phyloP scores from a whole-genome alignment of 2,329 filamentous ascomycete genomes.

The Verruconis gallopava region DNA sequence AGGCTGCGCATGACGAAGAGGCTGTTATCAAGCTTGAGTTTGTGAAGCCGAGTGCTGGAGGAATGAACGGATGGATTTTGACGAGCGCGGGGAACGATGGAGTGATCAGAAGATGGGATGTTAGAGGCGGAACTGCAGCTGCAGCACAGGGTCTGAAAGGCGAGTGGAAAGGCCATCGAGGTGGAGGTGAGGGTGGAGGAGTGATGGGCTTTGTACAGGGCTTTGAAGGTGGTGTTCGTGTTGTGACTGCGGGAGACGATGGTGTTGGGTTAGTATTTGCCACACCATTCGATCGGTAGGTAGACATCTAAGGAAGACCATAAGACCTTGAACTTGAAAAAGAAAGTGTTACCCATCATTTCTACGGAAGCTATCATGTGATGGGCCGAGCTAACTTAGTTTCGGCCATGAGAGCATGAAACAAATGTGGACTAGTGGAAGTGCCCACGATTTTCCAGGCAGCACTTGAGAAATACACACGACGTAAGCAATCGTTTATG shows the following conservation, averaged over 20 bases:
- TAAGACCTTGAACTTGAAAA: no score
- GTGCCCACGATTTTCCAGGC: no score
- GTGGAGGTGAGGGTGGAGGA: conserved; percentile 75
- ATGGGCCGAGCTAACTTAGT: no score
- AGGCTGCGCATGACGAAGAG: conserved; percentile 58
- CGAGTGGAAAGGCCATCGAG: conserved; percentile 84
- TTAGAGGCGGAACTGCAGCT: conserved; percentile 51
- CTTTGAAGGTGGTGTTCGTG: conserved; percentile 51
- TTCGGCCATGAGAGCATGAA: no score
- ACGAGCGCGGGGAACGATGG: conserved; percentile 90
- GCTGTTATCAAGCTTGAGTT: conserved; percentile 92
- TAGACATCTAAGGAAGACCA: no score
- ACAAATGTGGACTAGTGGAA: no score
- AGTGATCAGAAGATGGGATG: conserved; percentile 80
- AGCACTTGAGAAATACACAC: no score
- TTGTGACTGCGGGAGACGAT: conserved; percentile 89
- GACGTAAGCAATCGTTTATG: no score
- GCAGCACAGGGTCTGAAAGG: conserved; percentile 58
- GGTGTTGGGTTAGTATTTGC: conserved; percentile 9
- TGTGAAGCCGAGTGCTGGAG: conserved; percentile 36
- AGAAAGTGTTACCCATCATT: no score
- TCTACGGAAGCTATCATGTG: no score
- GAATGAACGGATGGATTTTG: conserved; percentile 45
- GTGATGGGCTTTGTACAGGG: conserved; percentile 82
- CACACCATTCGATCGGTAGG: not conserved